Conservation (phyloP, 2,329 filamentous ascomycete genomes). For the Aspergillus ustus region DNA sequence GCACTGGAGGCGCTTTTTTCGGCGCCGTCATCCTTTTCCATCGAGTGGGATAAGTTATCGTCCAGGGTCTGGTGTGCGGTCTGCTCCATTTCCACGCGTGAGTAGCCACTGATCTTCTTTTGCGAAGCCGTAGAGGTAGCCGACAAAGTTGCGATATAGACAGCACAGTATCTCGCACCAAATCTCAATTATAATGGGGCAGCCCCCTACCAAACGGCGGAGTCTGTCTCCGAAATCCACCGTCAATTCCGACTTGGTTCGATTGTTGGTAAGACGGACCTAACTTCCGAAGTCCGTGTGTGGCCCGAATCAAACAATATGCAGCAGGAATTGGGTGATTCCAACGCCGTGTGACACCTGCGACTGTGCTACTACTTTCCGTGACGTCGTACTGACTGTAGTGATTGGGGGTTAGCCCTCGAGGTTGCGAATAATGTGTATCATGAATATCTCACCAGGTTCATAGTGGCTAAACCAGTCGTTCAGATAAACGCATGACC, state of each 20-base stretch:
- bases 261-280: neutral
- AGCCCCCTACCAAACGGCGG: neutral
- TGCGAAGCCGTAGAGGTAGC: too few species aligned
- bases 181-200: neutral
- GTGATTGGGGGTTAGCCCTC: too few species aligned
- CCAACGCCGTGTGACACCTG: neutral
- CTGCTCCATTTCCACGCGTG: neutral
- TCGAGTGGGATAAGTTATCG: neutral
- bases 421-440: too few species aligned
- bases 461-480: too few species aligned
- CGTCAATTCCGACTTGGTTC: neutral
- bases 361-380: too few species aligned
- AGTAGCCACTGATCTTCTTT: too few species aligned
- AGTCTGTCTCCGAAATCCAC: neutral
- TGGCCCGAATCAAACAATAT: neutral
- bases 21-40: slow-evolving; percentile 14
- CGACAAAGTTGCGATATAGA: too few species aligned
- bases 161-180: too few species aligned
- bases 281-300: neutral
- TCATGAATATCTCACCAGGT: too few species aligned
- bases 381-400: too few species aligned
- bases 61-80: neutral
- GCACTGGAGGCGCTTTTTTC: slow-evolving; percentile 8
- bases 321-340: neutral
- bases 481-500: too few species aligned